Evolutionary conservation across 2,329 filamentous ascomycete genomes (phyloP).

Genomic region (Aspergillus phoenicis): DNA sequence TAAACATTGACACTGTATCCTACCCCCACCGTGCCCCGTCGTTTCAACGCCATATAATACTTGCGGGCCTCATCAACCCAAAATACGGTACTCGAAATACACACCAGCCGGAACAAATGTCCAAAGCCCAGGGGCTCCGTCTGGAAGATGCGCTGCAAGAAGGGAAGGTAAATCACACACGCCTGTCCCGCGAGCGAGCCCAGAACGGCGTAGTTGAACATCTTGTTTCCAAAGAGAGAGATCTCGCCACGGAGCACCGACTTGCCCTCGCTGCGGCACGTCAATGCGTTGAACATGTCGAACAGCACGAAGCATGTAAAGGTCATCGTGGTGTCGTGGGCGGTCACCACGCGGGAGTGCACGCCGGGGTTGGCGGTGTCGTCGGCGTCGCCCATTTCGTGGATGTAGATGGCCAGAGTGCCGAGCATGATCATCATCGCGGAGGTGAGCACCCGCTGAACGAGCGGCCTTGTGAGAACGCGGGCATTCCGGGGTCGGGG

Average conservation of each 20-base stretch:
- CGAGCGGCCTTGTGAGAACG: conserved; percentile 81
- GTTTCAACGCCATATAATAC: conserved; percentile 51
- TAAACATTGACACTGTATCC: conserved; percentile 48
- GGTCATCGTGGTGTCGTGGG: conserved; percentile 97
- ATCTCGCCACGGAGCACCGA: conserved; percentile 85
- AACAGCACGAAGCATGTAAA: conserved; percentile 99
- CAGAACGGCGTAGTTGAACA: conserved; percentile 95
- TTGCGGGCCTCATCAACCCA: conserved; percentile 93
- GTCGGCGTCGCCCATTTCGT: conserved; percentile 79
- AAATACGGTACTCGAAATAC: conserved; percentile 85
- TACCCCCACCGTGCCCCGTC: conserved; percentile 36
- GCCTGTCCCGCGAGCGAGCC: conserved; percentile 83
- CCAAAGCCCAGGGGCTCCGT: conserved; percentile 77
- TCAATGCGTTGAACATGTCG: conserved; percentile 98
- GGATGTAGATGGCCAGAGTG: conserved; percentile 86
- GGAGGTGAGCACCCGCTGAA: conserved; percentile 83
- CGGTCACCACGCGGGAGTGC: conserved; percentile 68
- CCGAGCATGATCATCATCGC: conserved; percentile 89
- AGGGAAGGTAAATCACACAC: conserved; percentile 91
- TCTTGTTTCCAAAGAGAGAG: conserved; percentile 78
- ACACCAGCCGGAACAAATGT: conserved; percentile 73
- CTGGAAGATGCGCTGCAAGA: conserved; percentile 92
- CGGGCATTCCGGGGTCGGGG: conserved; percentile 84
- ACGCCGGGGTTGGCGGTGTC: conserved; percentile 43
- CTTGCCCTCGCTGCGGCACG: conserved; percentile 88